Evolutionary conservation across 2,329 filamentous ascomycete species (phyloP), one percentile per base, ranked within the genome.

Genomic region (Pyricularia sp.): DNA sequence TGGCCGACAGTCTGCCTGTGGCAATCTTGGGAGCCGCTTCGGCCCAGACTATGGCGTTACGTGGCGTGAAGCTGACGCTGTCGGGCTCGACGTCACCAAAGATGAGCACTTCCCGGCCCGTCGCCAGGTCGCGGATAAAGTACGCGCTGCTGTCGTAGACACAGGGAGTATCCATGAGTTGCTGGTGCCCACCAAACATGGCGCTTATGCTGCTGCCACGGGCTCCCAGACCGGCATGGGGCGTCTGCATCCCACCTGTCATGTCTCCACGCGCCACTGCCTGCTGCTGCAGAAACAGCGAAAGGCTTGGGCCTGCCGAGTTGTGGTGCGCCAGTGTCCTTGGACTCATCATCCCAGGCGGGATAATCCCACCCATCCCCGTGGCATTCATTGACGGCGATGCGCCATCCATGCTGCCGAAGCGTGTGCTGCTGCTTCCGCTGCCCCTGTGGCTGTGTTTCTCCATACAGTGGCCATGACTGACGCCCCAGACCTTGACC

Each of bases 51-150:
- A 84, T 82, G n/a, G 85, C 81, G 72, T 95, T 98, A 28, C 94
- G 88, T 0, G 94, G 93, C 1, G 87, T 90, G 1, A 94, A 79
- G 0, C 93, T 96, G 30, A 98, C 80, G 10, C 88, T 90, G 78
- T 99, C 95, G 0, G 95, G 93, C 76, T 99, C 95, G 55, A 98
- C 92, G 73, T 99, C 95, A 23, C 95, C 95, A 76, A 97, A 98
- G 66, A 99, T 92, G 70, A 99, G 86, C 2, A 98, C 87, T 78
- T 99, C 94, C 36, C 86, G 85, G 1, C 87, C 86, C 0, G 88
- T 91, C 0, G 81, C 77, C 42, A 90, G 82, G 70, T 95, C 91
- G 55, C 92, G 91, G 72, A 99, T 91, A 78, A 99, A 98, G 79
- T 94, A 98, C 0, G 93, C 94, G 23, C 93, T 95, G 71, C 92